Percentiles rank a stretch among this genome's conserved stretches.
These are phyloP conservation scores for Carex pumila DNA, from an alignment of 176 grass and related monocot species.

Conservation along the genomic window DNA sequence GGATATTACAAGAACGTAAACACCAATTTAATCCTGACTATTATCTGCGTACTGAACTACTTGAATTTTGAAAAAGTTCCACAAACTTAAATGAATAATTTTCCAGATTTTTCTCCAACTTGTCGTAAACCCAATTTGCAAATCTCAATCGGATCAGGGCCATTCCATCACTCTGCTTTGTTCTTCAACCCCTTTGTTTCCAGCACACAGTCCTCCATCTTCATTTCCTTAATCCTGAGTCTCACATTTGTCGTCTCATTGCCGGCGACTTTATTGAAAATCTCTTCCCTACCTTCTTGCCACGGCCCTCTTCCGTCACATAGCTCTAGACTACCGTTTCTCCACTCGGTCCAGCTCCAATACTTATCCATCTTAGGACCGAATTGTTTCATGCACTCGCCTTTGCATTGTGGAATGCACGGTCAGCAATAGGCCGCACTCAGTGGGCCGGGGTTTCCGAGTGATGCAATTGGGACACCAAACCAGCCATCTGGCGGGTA, in stretches of 20 bases:
- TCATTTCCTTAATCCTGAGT: constrained; percentile 7
- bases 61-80: neutral
- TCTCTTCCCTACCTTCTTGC: constrained; percentile 36
- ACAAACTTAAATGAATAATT: neutral
- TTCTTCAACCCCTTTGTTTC: constrained; percentile 27
- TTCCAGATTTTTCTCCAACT: neutral
- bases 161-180: constrained; percentile 30
- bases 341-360: constrained; percentile 11
- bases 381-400: neutral
- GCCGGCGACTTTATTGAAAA: constrained; percentile 44
- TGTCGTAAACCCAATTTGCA: constrained; percentile 21
- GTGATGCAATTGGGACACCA: constrained; percentile 57
- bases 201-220: neutral
- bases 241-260: constrained; percentile 7
- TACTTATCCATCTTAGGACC: neutral
- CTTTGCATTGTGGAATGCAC: constrained; percentile 30
- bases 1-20: no score
- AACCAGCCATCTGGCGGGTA: constrained; percentile 30
- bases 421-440: constrained; percentile 82
- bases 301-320: constrained; percentile 44
- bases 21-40: no score
- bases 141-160: constrained; percentile 28
- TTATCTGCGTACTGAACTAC: no score
- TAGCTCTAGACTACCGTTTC: constrained; percentile 39
- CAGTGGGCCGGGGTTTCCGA: constrained; percentile 47